These are phyloP conservation scores for Crepidotus sp. DNA, from an alignment of 1,284 basidiomycete species.

Conservation along the genomic window DNA sequence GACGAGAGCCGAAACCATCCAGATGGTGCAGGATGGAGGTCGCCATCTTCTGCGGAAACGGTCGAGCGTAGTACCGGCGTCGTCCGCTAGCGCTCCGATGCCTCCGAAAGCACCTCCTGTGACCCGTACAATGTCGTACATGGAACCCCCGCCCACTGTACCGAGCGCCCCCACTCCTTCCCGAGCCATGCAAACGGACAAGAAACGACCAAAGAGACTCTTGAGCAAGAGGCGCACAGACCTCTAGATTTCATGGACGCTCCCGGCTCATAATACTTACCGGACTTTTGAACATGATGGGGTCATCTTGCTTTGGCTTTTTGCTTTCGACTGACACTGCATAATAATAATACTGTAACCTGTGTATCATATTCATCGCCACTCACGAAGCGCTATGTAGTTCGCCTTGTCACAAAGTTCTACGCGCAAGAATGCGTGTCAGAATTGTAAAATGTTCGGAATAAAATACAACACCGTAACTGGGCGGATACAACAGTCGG, in stretches of 20 bases:
- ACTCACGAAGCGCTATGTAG: slow-evolving; percentile 1
- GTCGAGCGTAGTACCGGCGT: slow-evolving; percentile 4
- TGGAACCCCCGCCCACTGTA: slow-evolving; percentile 17
- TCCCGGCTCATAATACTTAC: not conserved
- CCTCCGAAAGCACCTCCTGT: slow-evolving; percentile 10
- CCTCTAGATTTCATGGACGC: slow-evolving; percentile 5
- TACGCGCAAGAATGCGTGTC: slow-evolving; percentile 8
- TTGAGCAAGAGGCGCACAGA: slow-evolving; percentile 17
- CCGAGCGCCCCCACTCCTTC: slow-evolving; percentile 1
- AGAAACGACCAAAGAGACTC: slow-evolving; percentile 16
- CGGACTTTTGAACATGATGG: not conserved
- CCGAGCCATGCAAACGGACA: slow-evolving; percentile 6
- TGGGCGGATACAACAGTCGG: slow-evolving; percentile 4
- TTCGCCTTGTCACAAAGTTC: not conserved
- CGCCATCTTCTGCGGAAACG: slow-evolving; percentile 14
- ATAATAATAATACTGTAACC: slow-evolving; percentile 8
- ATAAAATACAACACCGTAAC: slow-evolving; percentile 8
- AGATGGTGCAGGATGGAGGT: slow-evolving; percentile 14
- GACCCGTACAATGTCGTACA: slow-evolving; percentile 8
- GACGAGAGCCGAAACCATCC: slow-evolving; percentile 14
- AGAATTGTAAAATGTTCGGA: slow-evolving; percentile 5
- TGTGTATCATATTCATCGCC: slow-evolving; percentile 1
- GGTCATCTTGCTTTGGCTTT: slow-evolving; percentile 2
- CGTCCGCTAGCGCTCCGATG: not conserved
- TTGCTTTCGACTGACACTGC: slow-evolving; percentile 4